These are phyloP conservation scores for Peziza echinospora DNA, from an alignment of 495 filamentous ascomycete species.

Conservation along the genomic window DNA sequence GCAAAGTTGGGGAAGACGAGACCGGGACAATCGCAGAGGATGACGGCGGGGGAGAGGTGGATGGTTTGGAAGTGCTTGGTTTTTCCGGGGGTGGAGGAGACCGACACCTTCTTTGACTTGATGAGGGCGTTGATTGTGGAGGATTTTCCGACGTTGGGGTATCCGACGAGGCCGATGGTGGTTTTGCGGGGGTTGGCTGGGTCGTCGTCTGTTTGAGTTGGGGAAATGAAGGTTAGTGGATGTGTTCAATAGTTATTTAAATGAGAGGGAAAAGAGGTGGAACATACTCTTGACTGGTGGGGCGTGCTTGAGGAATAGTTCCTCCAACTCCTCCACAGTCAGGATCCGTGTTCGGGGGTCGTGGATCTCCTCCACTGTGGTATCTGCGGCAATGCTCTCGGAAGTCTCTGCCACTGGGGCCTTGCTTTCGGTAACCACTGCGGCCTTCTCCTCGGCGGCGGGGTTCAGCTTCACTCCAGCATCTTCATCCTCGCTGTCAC, in stretches of 20 bases:
- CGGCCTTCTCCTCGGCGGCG: slow-evolving; percentile 29
- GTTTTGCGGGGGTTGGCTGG: slow-evolving; percentile 39
- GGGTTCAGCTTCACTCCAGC: slow-evolving; percentile 4
- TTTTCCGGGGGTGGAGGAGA: slow-evolving; percentile 92
- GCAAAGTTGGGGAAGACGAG: slow-evolving; percentile 98
- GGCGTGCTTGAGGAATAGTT: slow-evolving; percentile 58
- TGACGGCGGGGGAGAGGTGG: slow-evolving; percentile 66
- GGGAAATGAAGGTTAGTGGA: too few species aligned
- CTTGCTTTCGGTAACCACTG: slow-evolving; percentile 62
- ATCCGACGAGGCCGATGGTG: slow-evolving; percentile 84
- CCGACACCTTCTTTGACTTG: slow-evolving; percentile 94
- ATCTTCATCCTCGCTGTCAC: slow-evolving; percentile 5
- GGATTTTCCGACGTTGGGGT: slow-evolving; percentile 98
- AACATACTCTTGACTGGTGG: slow-evolving; percentile 32
- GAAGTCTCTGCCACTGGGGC: slow-evolving; percentile 82
- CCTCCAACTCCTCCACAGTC: slow-evolving; percentile 78
- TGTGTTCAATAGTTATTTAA: slow-evolving; percentile 1
- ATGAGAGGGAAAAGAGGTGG: not conserved
- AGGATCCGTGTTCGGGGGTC: slow-evolving; percentile 56
- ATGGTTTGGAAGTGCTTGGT: slow-evolving; percentile 99
- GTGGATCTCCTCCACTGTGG: slow-evolving; percentile 19
- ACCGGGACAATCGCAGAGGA: slow-evolving; percentile 96
- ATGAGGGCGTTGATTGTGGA: slow-evolving; percentile 97
- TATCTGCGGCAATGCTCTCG: slow-evolving; percentile 40
- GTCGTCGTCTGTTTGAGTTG: too few species aligned